Evolutionary conservation across 805 yeast genomes (phyloP), one percentile per base, ranked within the genome.

Genomic region (Ogataea trehaloabstinens): DNA sequence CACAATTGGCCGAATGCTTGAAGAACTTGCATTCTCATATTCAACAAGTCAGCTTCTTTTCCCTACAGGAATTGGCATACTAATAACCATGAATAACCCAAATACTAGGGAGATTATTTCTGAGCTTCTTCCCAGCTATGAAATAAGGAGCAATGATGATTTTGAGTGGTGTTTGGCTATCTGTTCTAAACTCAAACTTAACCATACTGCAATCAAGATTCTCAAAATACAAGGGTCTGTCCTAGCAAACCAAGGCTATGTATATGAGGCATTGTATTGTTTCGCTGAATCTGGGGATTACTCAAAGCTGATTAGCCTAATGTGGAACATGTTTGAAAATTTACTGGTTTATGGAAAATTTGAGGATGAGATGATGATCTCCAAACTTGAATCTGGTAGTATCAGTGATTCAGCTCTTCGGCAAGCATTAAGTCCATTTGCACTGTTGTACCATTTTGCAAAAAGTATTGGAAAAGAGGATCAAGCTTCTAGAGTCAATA

Each of bases 151-250:
- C 6, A 82, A 80, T 53, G 90, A 84, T 55, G 95, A 85, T 55
- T 69, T 82, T 44, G 93, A 85, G 58, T 85, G 91, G 91, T 74
- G 82, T 31, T 63, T 85, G 36, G 75, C 86, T 2, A 67, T 85
- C 4, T 83, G 91, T 63, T 85, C 89, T 10, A 73, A 80, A 49
- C 67, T 84, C 56, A 76, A 74, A 49, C 57, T 84, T 29, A 68
- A 78, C n/a, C 62, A 70, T 6, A 78, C 85, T 10, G 78, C 85
- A 0, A 70, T 70, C 41, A 66, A 70, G 22, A 64, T 85, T 3
- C 81, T 74, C 57, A 69, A 71, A 40, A 65, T 70, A 16, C 78
- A 76, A 34, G 85, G 84, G 15, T 48, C 53, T 12, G 35, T 35
- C n/a, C 46, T 62, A 30, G 45, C 51, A 5, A 41, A 45, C 4